Evolutionary conservation across 306 rosid genomes (phyloP).

Genomic region (Rosa multiflora): DNA sequence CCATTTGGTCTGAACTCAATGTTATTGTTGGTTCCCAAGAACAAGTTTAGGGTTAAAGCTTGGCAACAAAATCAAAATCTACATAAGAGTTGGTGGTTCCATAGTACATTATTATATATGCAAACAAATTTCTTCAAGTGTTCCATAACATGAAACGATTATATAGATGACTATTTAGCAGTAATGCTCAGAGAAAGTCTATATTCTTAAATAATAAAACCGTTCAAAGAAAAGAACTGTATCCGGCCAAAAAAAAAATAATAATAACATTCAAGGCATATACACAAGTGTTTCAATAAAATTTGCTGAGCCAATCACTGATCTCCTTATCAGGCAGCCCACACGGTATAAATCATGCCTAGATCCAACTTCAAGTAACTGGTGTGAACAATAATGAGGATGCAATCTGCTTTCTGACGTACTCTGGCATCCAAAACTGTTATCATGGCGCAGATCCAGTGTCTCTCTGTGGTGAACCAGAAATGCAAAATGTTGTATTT

Average conservation of each 20-base stretch:
- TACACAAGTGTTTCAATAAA: constrained; percentile 2
- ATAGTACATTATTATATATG: background rate
- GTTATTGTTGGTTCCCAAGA: background rate
- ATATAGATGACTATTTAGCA: background rate
- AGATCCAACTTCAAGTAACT: background rate
- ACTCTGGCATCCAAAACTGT: constrained; percentile 30
- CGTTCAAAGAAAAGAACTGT: too few species aligned
- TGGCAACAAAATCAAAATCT: background rate
- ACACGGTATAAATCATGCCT: constrained; percentile 18
- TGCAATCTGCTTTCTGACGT: constrained; percentile 9
- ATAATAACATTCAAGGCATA: constrained; percentile 17
- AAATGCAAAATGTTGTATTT: constrained; percentile 17
- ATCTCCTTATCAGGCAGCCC: constrained; percentile 5
- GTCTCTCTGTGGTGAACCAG: constrained; percentile 25
- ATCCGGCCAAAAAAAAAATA: background rate
- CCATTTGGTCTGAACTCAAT: background rate
- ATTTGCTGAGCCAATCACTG: constrained; percentile 10
- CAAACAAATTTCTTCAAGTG: background rate
- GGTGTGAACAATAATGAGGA: background rate
- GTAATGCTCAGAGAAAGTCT: background rate
- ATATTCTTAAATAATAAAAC: constrained; percentile 16
- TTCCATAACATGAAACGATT: background rate
- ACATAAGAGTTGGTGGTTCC: background rate
- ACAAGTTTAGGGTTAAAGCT: background rate
- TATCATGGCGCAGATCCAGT: constrained; percentile 20